Conservation (phyloP, 192 early-diverging fungal genomes). For the Lobulomyces angularis region DNA sequence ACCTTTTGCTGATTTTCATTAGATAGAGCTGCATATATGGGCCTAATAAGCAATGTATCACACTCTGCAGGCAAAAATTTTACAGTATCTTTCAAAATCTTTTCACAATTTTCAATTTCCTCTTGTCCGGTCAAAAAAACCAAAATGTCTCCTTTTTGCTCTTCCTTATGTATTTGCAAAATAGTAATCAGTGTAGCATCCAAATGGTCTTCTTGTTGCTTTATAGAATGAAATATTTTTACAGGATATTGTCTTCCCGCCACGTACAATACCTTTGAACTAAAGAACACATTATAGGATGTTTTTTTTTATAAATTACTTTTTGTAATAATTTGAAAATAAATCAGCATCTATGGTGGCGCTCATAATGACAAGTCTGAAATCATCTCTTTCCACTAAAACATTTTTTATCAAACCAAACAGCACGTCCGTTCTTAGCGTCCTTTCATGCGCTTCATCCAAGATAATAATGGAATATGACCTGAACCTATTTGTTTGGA, state of each 20-base stretch:
- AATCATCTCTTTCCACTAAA: constrained; percentile 53
- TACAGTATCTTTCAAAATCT: constrained; percentile 63
- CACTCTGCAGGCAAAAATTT: constrained; percentile 40
- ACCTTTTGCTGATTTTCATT: constrained; percentile 76
- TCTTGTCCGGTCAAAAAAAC: constrained; percentile 90
- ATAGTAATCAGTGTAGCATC: constrained; percentile 75
- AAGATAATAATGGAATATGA: constrained; percentile 79
- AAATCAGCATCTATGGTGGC: constrained; percentile 90
- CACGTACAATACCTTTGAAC: constrained; percentile 72
- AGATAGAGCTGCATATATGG: constrained; percentile 87
- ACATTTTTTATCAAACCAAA: constrained; percentile 91
- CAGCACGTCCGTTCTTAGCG: constrained; percentile 87
- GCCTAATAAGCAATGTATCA: constrained; percentile 56
- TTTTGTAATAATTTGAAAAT: constrained; percentile 82
- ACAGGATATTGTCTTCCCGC: constrained; percentile 87
- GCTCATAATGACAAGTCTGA: constrained; percentile 92
- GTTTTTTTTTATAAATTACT: constrained; percentile 18
- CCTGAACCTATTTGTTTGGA: constrained; percentile 66
- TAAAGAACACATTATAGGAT: constrained; percentile 1
- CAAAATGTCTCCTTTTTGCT: constrained; percentile 79
- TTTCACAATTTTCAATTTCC: constrained; percentile 84
- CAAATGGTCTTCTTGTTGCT: constrained; percentile 82
- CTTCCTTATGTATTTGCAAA: constrained; percentile 80
- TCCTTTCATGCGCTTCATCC: constrained; percentile 98
- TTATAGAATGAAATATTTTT: constrained; percentile 58